phyloP scores from a whole-genome alignment of 208 protist species.

The Naegleria lovaniensis region DNA sequence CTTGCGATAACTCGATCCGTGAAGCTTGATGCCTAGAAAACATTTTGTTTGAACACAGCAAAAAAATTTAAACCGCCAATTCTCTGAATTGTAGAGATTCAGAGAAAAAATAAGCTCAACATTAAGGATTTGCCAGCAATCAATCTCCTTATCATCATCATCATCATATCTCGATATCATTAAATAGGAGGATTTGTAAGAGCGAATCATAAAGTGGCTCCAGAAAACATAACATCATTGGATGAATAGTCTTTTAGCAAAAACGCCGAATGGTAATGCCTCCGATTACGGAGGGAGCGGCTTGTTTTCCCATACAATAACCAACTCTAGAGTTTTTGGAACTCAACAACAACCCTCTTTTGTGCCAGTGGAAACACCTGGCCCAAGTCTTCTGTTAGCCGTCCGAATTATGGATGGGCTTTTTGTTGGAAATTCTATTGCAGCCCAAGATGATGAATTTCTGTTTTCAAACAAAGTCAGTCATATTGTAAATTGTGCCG shows the following conservation, averaged over 20 bases:
- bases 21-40: background rate
- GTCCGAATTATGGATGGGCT: constrained; percentile 81
- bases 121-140: background rate
- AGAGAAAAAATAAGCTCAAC: background rate
- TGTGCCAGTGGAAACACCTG: background rate
- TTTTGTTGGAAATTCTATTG: constrained; percentile 71
- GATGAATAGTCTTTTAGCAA: background rate
- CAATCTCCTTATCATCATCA: too few relatives aligned
- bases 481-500: constrained; percentile 80
- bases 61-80: background rate
- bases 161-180: too few relatives aligned
- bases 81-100: background rate
- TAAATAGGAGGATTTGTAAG: too few relatives aligned
- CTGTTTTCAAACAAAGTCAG: constrained; percentile 80
- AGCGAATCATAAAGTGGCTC: too few relatives aligned
- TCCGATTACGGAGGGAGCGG: background rate
- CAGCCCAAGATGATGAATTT: constrained; percentile 69
- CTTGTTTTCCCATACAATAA: background rate
- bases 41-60: background rate
- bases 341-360: background rate
- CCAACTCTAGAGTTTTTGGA: background rate
- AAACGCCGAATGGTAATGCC: background rate
- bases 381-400: constrained; percentile 49
- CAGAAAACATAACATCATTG: too few relatives aligned
- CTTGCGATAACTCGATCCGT: background rate